A percentile compares a stretch with the other conserved stretches of the same genome.
These are phyloP conservation scores for Vitellaria paradoxa DNA, from an alignment of 179 eudicot species.

Conservation along the genomic window DNA sequence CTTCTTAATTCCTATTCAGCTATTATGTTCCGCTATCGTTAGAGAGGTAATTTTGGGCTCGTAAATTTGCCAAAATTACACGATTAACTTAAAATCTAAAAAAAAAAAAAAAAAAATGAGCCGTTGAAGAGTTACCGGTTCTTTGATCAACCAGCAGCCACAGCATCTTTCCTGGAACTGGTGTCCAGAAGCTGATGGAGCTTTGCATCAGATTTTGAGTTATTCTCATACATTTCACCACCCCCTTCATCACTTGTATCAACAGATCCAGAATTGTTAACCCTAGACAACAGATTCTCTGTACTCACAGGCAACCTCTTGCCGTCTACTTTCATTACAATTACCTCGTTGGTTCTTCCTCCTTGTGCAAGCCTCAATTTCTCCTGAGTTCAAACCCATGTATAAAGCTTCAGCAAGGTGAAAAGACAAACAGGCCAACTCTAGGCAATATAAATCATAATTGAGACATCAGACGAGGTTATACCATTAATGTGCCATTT, in stretches of 20 bases:
- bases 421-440: no score
- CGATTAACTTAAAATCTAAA: slow-evolving; percentile 22
- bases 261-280: slow-evolving; percentile 54
- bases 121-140: neutral
- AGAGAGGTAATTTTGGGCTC: slow-evolving; percentile 61
- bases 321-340: slow-evolving; percentile 20
- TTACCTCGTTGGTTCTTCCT: slow-evolving; percentile 33
- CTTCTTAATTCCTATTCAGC: slow-evolving; percentile 9
- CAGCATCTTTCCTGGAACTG: slow-evolving; percentile 72
- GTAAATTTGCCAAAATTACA: slow-evolving; percentile 66
- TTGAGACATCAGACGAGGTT: neutral
- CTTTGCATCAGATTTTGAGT: slow-evolving; percentile 59
- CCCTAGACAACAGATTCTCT: slow-evolving; percentile 75
- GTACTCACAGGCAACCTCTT: slow-evolving; percentile 51
- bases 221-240: slow-evolving; percentile 45
- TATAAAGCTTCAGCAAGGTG: neutral
- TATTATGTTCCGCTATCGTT: slow-evolving; percentile 26
- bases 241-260: slow-evolving; percentile 46
- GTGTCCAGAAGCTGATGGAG: slow-evolving; percentile 72
- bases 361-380: slow-evolving; percentile 41
- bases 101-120: neutral
- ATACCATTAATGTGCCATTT: slow-evolving; percentile 64
- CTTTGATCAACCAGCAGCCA: slow-evolving; percentile 64
- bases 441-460: neutral
- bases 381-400: slow-evolving; percentile 40